Percentiles rank a stretch among this genome's conserved stretches.
Evolutionary conservation across 139 green algal species (phyloP).

Genomic region (Tetraselmis striata): DNA sequence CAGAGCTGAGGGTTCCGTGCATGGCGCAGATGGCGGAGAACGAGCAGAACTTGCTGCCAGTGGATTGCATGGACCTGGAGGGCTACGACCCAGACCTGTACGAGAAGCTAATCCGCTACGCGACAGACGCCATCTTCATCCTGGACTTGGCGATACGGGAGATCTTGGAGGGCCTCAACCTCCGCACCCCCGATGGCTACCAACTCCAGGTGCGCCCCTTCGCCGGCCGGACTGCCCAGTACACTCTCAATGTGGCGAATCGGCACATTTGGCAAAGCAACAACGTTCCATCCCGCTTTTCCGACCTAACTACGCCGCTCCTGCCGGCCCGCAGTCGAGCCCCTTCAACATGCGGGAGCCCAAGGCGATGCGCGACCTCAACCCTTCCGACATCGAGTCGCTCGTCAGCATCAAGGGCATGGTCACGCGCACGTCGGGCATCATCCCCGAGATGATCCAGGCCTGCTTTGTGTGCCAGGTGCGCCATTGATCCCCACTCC

Average conservation of each 20-base stretch:
- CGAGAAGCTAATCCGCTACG: neutral
- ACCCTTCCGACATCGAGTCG: slow-evolving; percentile 88
- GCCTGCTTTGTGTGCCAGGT: slow-evolving; percentile 43
- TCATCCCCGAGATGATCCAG: slow-evolving; percentile 87
- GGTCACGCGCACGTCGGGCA: slow-evolving; percentile 79
- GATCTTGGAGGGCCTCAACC: too few species aligned
- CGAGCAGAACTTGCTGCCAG: neutral
- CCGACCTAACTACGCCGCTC: too few species aligned
- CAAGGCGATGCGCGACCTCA: slow-evolving; percentile 86
- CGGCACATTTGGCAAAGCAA: too few species aligned
- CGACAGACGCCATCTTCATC: neutral
- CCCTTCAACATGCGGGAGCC: slow-evolving; percentile 81
- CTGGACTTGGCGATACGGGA: too few species aligned
- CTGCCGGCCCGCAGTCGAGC: too few species aligned
- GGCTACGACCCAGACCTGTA: neutral
- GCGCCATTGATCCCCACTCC: neutral
- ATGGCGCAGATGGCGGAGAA: neutral
- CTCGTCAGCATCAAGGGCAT: slow-evolving; percentile 91
- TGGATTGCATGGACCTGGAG: neutral
- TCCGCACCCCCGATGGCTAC: too few species aligned
- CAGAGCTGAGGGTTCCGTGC: too few species aligned
- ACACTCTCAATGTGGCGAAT: too few species aligned
- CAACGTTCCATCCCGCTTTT: too few species aligned
- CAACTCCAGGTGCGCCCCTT: too few species aligned
- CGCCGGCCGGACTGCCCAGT: too few species aligned